Conservation (phyloP, 371 early-diverging fungal species). For the Rhizopus arrhizus region DNA sequence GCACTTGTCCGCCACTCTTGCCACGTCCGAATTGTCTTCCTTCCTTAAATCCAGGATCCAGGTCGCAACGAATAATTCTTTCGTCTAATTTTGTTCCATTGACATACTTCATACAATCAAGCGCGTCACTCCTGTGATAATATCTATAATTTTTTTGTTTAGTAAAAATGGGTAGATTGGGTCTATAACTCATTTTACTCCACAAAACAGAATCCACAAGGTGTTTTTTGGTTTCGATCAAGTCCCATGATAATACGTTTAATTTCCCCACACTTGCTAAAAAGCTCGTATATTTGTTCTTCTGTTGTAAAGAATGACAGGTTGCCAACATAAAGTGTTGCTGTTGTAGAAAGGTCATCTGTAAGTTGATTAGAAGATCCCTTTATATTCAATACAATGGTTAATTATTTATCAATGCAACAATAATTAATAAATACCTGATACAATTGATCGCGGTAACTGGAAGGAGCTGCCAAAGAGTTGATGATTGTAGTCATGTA, state of each 20-base stretch:
- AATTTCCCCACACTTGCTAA: slow-evolving; percentile 95
- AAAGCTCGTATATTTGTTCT: slow-evolving; percentile 97
- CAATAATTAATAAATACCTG: slow-evolving; percentile 46
- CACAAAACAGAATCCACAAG: slow-evolving; percentile 99
- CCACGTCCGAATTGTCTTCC: slow-evolving; percentile 98
- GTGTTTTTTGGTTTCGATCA: slow-evolving; percentile 90
- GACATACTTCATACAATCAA: slow-evolving; percentile 92
- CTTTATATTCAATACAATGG: slow-evolving; percentile 29
- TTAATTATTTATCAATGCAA: not conserved
- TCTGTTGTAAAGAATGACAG: slow-evolving; percentile 97
- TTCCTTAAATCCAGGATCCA: slow-evolving; percentile 96
- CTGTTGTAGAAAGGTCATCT: slow-evolving; percentile 67
- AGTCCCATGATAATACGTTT: slow-evolving; percentile 99
- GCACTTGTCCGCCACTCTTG: slow-evolving; percentile 92
- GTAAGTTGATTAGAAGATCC: slow-evolving; percentile 74
- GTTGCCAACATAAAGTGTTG: slow-evolving; percentile 98
- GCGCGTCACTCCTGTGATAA: slow-evolving; percentile 82
- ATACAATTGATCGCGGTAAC: slow-evolving; percentile 85
- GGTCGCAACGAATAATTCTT: slow-evolving; percentile 91
- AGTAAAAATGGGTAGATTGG: not conserved
- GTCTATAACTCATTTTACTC: slow-evolving; percentile 67
- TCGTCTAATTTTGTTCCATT: slow-evolving; percentile 96
- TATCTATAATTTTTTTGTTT: slow-evolving; percentile 58
- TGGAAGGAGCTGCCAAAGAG: slow-evolving; percentile 81
- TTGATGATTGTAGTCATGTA: slow-evolving; percentile 72